These are phyloP conservation scores for Globisporangium uncinulatum DNA, from an alignment of 352 stramenopile species.

Conservation along the genomic window DNA sequence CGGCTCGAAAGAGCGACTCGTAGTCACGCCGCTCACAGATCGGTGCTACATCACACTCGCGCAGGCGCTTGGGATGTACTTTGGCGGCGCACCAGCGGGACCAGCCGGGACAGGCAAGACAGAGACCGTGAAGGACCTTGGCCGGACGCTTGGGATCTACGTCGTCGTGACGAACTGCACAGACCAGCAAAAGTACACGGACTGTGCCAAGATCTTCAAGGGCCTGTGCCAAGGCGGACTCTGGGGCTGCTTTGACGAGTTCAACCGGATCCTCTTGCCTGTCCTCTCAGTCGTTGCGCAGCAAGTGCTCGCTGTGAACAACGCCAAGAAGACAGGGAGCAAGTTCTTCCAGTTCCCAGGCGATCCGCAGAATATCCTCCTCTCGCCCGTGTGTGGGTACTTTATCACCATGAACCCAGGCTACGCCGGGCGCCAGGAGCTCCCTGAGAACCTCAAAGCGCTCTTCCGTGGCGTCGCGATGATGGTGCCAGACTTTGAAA, in stretches of 20 bases:
- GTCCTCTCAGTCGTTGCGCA: constrained; percentile 97
- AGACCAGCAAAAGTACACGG: constrained; percentile 97
- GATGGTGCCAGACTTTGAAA: constrained; percentile 92
- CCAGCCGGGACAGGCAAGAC: constrained; percentile 96
- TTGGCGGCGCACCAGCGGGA: constrained; percentile 93
- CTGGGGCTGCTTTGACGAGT: constrained; percentile 98
- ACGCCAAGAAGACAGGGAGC: constrained; percentile 95
- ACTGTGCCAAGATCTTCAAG: constrained; percentile 99
- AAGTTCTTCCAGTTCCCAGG: constrained; percentile 97
- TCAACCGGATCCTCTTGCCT: constrained; percentile 96
- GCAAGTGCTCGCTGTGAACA: constrained; percentile 97
- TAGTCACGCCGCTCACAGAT: constrained; percentile 97
- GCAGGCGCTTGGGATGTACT: constrained; percentile 98
- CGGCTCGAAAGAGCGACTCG: constrained; percentile 95
- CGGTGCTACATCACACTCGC: constrained; percentile 97
- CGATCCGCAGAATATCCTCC: constrained; percentile 95
- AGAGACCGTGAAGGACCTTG: constrained; percentile 97
- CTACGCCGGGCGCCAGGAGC: constrained; percentile 96
- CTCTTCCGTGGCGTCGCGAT: constrained; percentile 88
- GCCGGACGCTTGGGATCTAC: constrained; percentile 93
- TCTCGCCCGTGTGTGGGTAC: constrained; percentile 95
- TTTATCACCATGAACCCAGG: constrained; percentile 99
- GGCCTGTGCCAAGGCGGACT: constrained; percentile 94
- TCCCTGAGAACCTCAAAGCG: constrained; percentile 98
- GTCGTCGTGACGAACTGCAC: constrained; percentile 97